Percentiles rank a stretch among this genome's conserved stretches.
phyloP scores from a whole-genome alignment of 257 asterid genomes.

The Solanum corneliomulleri region DNA sequence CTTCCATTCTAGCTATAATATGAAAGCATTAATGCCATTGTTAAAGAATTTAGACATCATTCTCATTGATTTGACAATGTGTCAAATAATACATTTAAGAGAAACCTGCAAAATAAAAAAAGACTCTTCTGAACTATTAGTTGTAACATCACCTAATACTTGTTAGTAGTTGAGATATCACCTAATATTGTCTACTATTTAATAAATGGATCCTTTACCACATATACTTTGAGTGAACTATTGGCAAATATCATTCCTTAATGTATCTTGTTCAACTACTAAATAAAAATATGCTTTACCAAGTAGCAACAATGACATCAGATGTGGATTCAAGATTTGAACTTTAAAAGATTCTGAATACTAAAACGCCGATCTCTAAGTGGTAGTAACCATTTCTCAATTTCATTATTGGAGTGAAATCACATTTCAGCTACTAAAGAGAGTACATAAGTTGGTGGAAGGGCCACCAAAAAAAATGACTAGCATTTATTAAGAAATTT shows the following conservation, averaged over 20 bases:
- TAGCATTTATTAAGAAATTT: conserved; percentile 7
- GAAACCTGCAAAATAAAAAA: background rate
- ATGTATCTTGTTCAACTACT: background rate
- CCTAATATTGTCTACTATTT: background rate
- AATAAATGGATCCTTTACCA: background rate
- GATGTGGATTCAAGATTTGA: background rate
- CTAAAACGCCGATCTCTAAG: background rate
- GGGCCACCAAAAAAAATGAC: background rate
- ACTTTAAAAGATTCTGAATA: background rate
- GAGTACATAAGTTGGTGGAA: background rate
- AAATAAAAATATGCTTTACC: background rate
- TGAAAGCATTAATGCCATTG: background rate
- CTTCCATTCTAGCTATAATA: background rate
- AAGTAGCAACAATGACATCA: background rate
- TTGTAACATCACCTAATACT: background rate
- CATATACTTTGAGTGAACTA: background rate
- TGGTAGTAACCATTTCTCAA: background rate
- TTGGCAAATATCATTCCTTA: background rate
- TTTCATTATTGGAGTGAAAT: background rate
- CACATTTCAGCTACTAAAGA: background rate
- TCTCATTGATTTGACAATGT: background rate
- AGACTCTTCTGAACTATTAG: background rate
- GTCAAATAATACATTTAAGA: background rate
- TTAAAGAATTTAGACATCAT: background rate
- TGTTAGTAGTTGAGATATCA: background rate